A percentile compares a stretch with the other conserved stretches of the same genome.
Evolutionary conservation across 176 grass and related monocot genomes (phyloP).

Genomic region (Aechmea fasciata): DNA sequence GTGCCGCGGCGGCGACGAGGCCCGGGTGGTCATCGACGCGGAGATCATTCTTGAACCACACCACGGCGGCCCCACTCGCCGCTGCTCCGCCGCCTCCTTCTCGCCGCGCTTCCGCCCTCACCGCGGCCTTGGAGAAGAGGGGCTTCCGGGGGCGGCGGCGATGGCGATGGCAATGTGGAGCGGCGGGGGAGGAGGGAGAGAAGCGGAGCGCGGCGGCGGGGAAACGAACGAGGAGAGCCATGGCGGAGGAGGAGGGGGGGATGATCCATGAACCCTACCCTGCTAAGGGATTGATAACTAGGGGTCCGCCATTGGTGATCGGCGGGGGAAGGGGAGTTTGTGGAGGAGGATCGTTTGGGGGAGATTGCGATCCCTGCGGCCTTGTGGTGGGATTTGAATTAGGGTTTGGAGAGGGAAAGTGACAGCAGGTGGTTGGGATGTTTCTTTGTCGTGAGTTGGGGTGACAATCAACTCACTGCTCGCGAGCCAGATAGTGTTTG

Average conservation of each 20-base stretch:
- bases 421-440: background rate
- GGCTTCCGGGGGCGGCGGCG: background rate
- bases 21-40: constrained; percentile 80
- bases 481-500: too few relatives aligned
- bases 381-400: constrained; percentile 3
- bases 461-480: too few relatives aligned
- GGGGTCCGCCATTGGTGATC: constrained; percentile 32
- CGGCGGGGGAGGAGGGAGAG: constrained; percentile 3
- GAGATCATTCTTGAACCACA: constrained; percentile 99
- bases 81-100: constrained; percentile 4
- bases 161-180: constrained; percentile 1
- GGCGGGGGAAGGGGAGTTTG: constrained; percentile 14
- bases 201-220: constrained; percentile 14
- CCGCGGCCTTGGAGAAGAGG: constrained; percentile 13
- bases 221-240: constrained; percentile 52
- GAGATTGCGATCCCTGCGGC: background rate
- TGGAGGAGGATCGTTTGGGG: constrained; percentile 51
- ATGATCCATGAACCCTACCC: constrained; percentile 41
- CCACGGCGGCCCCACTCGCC: constrained; percentile 33
- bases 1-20: constrained; percentile 43
- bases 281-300: constrained; percentile 41
- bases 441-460: too few relatives aligned
- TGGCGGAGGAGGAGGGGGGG: constrained; percentile 13
- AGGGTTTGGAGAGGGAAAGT: background rate
- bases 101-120: background rate